Evolutionary conservation across 2,329 filamentous ascomycete species (phyloP), one percentile per base, ranked within the genome.

Genomic region (Cordyceps farinosa): DNA sequence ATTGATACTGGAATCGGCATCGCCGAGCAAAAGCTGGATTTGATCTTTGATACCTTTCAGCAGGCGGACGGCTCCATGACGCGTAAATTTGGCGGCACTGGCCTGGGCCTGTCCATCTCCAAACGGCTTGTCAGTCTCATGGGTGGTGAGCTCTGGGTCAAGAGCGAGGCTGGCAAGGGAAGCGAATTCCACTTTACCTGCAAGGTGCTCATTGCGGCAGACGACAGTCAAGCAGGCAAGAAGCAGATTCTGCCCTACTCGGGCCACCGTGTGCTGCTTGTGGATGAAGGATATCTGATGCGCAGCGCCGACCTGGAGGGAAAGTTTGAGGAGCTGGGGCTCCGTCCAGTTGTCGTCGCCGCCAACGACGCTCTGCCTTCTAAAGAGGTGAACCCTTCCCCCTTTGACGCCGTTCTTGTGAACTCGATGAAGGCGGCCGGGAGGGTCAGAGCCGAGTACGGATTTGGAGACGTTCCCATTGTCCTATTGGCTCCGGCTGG

Each of bases 21-120:
- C 70, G 91, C 94, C 70, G 86, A 90, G 67, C 93, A 98, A 78
- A 98, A 98, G 79, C 85, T 98, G 60, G 92, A 97, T 73, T 82
- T 98, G 67, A 98, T 99, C 73, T 98, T 99, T 77, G 95, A 98
- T 78, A 98, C 94, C 0, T 98, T 98, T 87, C 94, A 97, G 76
- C 95, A 98, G 79, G 95, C 95, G 22, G 95, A 98, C 74, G 94
- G 94, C 44, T 97, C 93, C 40, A 98, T 96, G 75, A 98, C 94
- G 1, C 87, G 93, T 70, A 95, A 96, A 74, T 98, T 98, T 74
- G 94, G 94, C 70, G 94, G 94, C 70, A 98, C 95, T 7, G 94
- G 94, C 69, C 85, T 98, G 10, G 94, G 94, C 68, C 79, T 98
- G 32, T 97, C 94, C 17, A 98, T 98, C 72, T 98, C 94, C 34